Conservation (phyloP, 163 green algal species). For the Chloromonas sp. region DNA sequence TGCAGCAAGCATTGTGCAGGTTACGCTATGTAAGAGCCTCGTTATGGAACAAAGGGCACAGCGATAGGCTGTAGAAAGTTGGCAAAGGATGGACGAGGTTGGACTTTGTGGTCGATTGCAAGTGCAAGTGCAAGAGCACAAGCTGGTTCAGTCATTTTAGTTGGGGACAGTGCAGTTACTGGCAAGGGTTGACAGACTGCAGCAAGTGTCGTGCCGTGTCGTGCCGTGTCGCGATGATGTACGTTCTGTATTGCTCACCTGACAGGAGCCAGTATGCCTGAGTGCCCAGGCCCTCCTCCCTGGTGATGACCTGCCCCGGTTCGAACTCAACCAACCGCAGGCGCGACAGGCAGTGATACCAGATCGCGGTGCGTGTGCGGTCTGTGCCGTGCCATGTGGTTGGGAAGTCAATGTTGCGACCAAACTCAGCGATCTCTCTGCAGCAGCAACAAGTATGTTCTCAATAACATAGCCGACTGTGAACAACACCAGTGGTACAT, state of each 20-base stretch:
- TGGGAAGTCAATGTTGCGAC: slow-evolving; percentile 10
- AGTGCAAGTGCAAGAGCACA: too few relatives aligned
- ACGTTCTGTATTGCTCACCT: neutral
- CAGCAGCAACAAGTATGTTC: neutral
- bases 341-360: neutral
- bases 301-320: neutral
- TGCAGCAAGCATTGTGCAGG: too few relatives aligned
- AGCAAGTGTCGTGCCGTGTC: too few relatives aligned
- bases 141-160: too few relatives aligned
- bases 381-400: neutral
- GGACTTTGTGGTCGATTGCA: too few relatives aligned
- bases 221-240: too few relatives aligned
- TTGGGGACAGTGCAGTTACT: too few relatives aligned
- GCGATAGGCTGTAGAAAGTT: too few relatives aligned
- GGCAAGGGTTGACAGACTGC: too few relatives aligned
- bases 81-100: too few relatives aligned
- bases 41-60: too few relatives aligned
- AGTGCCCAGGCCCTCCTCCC: neutral
- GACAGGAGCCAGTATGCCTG: slow-evolving; percentile 6
- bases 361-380: neutral
- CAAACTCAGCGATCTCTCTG: slow-evolving; percentile 11
- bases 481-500: neutral
- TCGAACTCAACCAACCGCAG: slow-evolving; percentile 5
- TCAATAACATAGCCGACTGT: neutral
- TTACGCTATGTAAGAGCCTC: too few relatives aligned